Percentiles rank a stretch among this genome's conserved stretches.
phyloP scores from a whole-genome alignment of 441 rosid species.

The Aleurites moluccanus region DNA sequence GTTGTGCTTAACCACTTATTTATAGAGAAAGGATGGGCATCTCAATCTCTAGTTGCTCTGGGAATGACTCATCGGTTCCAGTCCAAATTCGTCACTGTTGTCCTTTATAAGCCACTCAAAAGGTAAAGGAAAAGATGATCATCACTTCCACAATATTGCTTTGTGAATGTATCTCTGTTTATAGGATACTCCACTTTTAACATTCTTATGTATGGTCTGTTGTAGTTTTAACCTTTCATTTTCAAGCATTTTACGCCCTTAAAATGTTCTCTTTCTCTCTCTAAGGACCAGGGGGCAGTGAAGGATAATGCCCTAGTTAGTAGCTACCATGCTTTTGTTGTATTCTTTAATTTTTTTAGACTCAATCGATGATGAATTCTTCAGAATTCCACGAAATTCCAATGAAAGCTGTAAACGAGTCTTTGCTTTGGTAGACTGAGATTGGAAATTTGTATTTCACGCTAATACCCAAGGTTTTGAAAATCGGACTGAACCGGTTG shows the following conservation, averaged over 20 bases:
- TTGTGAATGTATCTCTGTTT: slow-evolving; percentile 22
- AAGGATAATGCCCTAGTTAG: neutral
- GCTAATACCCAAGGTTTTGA: too few species aligned
- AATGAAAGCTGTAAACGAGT: too few species aligned
- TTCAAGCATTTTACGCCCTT: neutral
- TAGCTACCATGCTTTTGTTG: neutral
- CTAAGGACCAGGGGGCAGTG: neutral
- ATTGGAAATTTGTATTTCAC: too few species aligned
- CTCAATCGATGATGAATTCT: too few species aligned
- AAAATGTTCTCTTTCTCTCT: too few species aligned
- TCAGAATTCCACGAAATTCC: too few species aligned
- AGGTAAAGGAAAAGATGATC: slow-evolving; percentile 36
- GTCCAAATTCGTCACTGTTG: slow-evolving; percentile 87
- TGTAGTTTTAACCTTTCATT: neutral
- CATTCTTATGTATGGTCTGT: neutral
- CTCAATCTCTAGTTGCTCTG: slow-evolving; percentile 72
- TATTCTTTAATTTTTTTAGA: neutral
- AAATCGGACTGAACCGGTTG: too few species aligned
- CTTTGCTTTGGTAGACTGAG: too few species aligned
- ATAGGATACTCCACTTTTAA: slow-evolving; percentile 10
- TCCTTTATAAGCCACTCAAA: slow-evolving; percentile 72
- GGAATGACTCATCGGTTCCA: slow-evolving; percentile 86
- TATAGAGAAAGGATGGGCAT: slow-evolving; percentile 75
- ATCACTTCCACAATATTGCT: slow-evolving; percentile 11
- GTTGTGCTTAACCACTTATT: slow-evolving; percentile 85